A percentile compares a stretch with the other conserved stretches of the same genome.
phyloP scores from a whole-genome alignment of 192 early-diverging fungal genomes.

The Coemansia sp. region DNA sequence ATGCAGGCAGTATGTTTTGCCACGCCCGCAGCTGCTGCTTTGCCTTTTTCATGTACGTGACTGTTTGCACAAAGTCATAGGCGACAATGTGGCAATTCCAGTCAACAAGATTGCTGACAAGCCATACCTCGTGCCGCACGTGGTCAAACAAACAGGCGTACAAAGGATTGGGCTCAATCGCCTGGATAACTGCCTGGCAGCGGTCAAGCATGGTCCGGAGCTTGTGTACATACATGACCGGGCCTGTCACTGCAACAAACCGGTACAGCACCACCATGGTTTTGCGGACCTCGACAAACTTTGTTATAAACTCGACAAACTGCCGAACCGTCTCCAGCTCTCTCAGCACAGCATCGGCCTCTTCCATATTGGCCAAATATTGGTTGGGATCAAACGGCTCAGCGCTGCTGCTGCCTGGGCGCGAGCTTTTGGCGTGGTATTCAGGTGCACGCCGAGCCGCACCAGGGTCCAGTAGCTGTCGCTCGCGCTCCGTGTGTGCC shows the following conservation, averaged over 20 bases:
- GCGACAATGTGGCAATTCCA: conserved; percentile 40
- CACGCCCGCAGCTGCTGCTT: conserved; percentile 31
- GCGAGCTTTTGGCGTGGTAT: neutral
- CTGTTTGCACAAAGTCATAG: conserved; percentile 42
- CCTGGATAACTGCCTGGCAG: conserved; percentile 24
- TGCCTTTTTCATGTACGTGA: conserved; percentile 37
- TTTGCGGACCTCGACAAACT: conserved; percentile 51
- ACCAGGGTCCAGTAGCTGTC: neutral
- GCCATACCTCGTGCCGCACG: conserved; percentile 34
- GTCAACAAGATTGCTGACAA: conserved; percentile 36
- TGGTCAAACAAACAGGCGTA: conserved; percentile 36
- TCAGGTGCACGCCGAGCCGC: neutral
- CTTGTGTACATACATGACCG: conserved; percentile 37
- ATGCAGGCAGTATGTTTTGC: conserved; percentile 23
- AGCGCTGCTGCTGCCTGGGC: conserved; percentile 1
- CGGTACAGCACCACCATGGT: conserved; percentile 53
- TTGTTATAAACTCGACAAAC: conserved; percentile 38
- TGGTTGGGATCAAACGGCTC: conserved; percentile 40
- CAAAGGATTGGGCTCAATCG: conserved; percentile 27
- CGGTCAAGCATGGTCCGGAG: conserved; percentile 33
- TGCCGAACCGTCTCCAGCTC: conserved; percentile 37
- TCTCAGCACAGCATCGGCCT: conserved; percentile 32
- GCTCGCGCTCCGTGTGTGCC: neutral
- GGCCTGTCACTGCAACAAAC: conserved; percentile 46
- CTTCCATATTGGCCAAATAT: conserved; percentile 28